These are phyloP conservation scores for Basidiobolus meristosporus DNA, from an alignment of 371 early-diverging fungal species.

Conservation along the genomic window DNA sequence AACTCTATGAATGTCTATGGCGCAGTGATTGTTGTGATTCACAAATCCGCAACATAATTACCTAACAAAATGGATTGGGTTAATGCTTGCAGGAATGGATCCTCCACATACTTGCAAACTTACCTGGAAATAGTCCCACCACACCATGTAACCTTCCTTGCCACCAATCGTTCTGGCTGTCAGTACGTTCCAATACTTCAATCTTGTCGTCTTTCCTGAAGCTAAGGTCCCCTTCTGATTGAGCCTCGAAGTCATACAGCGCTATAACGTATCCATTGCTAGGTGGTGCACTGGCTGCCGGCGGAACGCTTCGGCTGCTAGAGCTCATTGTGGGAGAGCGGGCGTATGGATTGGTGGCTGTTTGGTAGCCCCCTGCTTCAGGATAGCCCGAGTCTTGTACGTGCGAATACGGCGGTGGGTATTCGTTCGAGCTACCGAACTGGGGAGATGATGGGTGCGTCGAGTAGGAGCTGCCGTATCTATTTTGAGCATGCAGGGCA, in stretches of 20 bases:
- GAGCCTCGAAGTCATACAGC: conserved; percentile 45
- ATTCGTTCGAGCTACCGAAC: not conserved
- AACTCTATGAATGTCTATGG: too few species aligned
- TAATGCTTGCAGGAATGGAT: too few species aligned
- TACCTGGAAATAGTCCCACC: too few species aligned
- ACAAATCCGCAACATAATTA: too few species aligned
- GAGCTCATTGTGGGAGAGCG: too few species aligned
- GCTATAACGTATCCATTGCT: conserved; percentile 26
- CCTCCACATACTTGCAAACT: too few species aligned
- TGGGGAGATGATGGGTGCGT: not conserved
- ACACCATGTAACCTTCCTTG: conserved; percentile 40
- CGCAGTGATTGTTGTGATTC: too few species aligned
- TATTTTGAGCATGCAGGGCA: too few species aligned
- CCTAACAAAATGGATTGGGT: too few species aligned
- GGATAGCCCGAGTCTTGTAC: not conserved
- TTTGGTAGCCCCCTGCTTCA: not conserved
- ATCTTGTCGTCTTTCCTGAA: conserved; percentile 59
- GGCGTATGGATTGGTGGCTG: too few species aligned
- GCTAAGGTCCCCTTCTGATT: conserved; percentile 44
- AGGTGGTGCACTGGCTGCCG: conserved; percentile 10
- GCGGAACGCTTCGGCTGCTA: too few species aligned
- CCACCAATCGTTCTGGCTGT: conserved; percentile 66
- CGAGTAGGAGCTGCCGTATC: not conserved
- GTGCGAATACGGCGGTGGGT: not conserved
- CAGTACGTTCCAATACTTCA: conserved; percentile 33